These are phyloP conservation scores for Dactylonectria estremocensis DNA, from an alignment of 2,329 filamentous ascomycete species.

Conservation along the genomic window DNA sequence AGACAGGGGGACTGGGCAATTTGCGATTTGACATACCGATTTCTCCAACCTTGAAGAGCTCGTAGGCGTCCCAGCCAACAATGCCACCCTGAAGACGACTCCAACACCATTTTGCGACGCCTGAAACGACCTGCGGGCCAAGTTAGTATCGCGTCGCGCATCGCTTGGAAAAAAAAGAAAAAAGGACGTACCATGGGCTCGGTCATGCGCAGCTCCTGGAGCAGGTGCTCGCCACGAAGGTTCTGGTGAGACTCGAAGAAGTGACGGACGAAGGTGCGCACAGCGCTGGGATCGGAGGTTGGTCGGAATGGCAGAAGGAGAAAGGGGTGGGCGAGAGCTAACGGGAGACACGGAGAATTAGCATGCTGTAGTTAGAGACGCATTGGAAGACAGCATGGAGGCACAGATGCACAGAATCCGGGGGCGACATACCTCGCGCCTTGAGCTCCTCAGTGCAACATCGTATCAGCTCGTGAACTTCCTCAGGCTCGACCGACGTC, in stretches of 20 bases:
- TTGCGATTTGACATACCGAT: conserved; percentile 70
- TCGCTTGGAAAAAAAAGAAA: too few relatives aligned
- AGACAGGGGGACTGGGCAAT: conserved; percentile 7
- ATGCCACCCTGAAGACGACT: conserved; percentile 91
- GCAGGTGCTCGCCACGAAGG: conserved; percentile 78
- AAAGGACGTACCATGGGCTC: conserved; percentile 85
- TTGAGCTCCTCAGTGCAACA: conserved; percentile 94
- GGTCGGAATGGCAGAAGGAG: conserved; percentile 95
- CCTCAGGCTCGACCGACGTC: conserved; percentile 86
- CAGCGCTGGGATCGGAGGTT: conserved; percentile 90
- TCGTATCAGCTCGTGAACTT: conserved; percentile 89
- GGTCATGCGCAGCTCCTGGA: conserved; percentile 90
- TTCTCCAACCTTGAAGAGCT: conserved; percentile 95
- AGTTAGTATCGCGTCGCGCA: conserved; percentile 41
- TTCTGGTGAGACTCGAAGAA: conserved; percentile 83
- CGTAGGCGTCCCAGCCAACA: conserved; percentile 97
- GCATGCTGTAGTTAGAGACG: conserved; percentile 27
- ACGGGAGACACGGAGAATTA: conserved; percentile 39
- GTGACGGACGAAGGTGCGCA: conserved; percentile 92
- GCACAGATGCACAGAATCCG: conserved; percentile 17
- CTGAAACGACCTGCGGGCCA: conserved; percentile 82
- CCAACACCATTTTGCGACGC: conserved; percentile 99
- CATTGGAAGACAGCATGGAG: background rate
- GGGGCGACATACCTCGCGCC: conserved; percentile 80
- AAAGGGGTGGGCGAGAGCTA: conserved; percentile 92